Evolutionary conservation across 2,329 filamentous ascomycete genomes (phyloP), one percentile per base, ranked within the genome.

Genomic region (Colletotrichum incanum): DNA sequence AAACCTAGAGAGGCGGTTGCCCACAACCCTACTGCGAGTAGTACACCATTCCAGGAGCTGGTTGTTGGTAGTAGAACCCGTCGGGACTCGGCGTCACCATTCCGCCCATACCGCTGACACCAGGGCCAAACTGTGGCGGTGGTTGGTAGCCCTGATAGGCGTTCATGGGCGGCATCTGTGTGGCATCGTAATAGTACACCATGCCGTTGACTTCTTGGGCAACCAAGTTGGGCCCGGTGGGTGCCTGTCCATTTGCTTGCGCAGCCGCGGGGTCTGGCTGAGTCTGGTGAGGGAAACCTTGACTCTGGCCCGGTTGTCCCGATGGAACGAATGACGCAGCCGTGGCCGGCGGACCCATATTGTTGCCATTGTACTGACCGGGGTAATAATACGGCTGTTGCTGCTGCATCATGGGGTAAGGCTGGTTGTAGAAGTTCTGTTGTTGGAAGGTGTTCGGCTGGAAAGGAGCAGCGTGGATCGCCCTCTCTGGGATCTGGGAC

Each of bases 181-280:
- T 88, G 9, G 94, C 88, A 78, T 97, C 93, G 77, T 95, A 95
- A 80, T 98, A 99, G 82, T 97, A 98, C 0, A 98, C 95, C 89
- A 97, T 98, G 73, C 96, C 96, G 76, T 98, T 97, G 74, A 92
- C 92, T 84, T 98, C 96, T 81, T 98, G 95, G 0, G 94, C 94
- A 59, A 93, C 89, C 52, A 91, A 80, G 74, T 86, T 89, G 23
- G 85, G 78, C 26, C 93, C 88, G 69, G 86, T 86, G 3, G 65
- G 43, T 16, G 84, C 82, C 75, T 89, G 90, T 39, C 84, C 82
- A 39, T 79, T 67, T 59, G 67, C 78, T 39, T 77, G 78, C n/a
- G 74, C 75, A 43, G 75, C 75, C 37, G 78, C 75, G 59, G 84
- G 82, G n/a, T 80, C 76, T 37, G 70, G 75, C 68, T 86, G 88